Percentiles rank a stretch among this genome's conserved stretches.
These are phyloP conservation scores for Saccharomyces hybrid DNA, from an alignment of 1,139 yeast species.

Conservation along the genomic window DNA sequence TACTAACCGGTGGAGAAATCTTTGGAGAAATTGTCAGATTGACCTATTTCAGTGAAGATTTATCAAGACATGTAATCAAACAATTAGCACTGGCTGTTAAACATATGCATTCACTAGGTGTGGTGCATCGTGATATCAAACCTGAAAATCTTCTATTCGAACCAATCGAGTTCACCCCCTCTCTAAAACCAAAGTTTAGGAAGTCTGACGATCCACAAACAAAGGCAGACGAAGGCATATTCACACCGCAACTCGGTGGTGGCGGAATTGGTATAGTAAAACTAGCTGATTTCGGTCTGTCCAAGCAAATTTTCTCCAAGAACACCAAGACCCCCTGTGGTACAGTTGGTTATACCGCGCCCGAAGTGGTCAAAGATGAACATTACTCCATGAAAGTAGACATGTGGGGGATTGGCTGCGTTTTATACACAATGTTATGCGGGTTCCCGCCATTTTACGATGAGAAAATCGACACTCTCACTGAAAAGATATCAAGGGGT, in stretches of 20 bases:
- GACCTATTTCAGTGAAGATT: slow-evolving; percentile 82
- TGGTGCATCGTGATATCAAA: slow-evolving; percentile 91
- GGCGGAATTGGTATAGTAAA: slow-evolving; percentile 84
- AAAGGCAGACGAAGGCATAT: slow-evolving; percentile 82
- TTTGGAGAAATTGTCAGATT: slow-evolving; percentile 87
- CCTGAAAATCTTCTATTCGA: slow-evolving; percentile 86
- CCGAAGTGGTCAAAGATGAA: slow-evolving; percentile 84
- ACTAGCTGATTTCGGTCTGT: slow-evolving; percentile 87
- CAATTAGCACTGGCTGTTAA: slow-evolving; percentile 80
- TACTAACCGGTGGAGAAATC: slow-evolving; percentile 88
- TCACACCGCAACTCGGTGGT: slow-evolving; percentile 70
- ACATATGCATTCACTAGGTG: slow-evolving; percentile 75
- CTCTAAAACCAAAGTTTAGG: slow-evolving; percentile 44
- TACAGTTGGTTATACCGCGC: slow-evolving; percentile 87
- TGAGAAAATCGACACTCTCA: slow-evolving; percentile 71
- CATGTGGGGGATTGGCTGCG: slow-evolving; percentile 95
- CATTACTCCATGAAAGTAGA: slow-evolving; percentile 85
- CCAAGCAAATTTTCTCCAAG: slow-evolving; percentile 66
- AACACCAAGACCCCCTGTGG: slow-evolving; percentile 84
- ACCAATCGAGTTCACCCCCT: slow-evolving; percentile 59
- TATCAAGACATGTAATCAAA: slow-evolving; percentile 73
- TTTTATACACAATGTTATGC: slow-evolving; percentile 77
- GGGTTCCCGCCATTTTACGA: slow-evolving; percentile 97
- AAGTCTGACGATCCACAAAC: slow-evolving; percentile 63
- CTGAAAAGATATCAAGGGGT: slow-evolving; percentile 76